A percentile compares a stretch with the other conserved stretches of the same genome.
Conservation (phyloP, 1,284 basidiomycete genomes). For the Meripilus lineatus region DNA sequence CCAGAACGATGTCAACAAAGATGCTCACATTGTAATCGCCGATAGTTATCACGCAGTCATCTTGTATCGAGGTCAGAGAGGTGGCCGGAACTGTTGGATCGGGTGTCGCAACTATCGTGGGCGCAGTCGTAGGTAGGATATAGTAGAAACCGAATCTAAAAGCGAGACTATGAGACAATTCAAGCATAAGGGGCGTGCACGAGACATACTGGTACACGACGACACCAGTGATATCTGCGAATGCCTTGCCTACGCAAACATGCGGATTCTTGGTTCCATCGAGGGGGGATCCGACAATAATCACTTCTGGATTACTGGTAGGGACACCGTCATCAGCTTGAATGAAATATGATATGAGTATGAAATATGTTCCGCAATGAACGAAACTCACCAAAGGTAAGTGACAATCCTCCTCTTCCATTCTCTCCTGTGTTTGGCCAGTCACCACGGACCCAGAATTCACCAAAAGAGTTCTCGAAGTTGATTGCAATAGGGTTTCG, state of each 20-base stretch:
- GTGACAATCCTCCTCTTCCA: constrained; percentile 48
- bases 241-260: constrained; percentile 42
- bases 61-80: constrained; percentile 34
- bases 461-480: constrained; percentile 49
- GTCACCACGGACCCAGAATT: constrained; percentile 56
- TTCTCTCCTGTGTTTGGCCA: constrained; percentile 53
- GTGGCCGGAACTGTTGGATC: constrained; percentile 34
- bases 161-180: neutral
- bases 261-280: constrained; percentile 50
- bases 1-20: neutral
- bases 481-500: constrained; percentile 41
- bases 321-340: constrained; percentile 45
- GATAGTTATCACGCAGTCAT: constrained; percentile 35
- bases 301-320: constrained; percentile 51
- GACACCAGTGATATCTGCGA: constrained; percentile 53
- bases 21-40: constrained; percentile 53
- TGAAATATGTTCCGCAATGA: neutral
- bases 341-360: neutral
- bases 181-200: neutral
- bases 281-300: constrained; percentile 49
- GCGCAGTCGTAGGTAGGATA: constrained; percentile 50
- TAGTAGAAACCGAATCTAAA: constrained; percentile 45
- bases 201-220: constrained; percentile 40
- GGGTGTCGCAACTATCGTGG: constrained; percentile 39
- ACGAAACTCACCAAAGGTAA: constrained; percentile 40